Evolutionary conservation across 345 rosid species (phyloP), one percentile per base, ranked within the genome.

Genomic region (Eucalyptus melliodora): DNA sequence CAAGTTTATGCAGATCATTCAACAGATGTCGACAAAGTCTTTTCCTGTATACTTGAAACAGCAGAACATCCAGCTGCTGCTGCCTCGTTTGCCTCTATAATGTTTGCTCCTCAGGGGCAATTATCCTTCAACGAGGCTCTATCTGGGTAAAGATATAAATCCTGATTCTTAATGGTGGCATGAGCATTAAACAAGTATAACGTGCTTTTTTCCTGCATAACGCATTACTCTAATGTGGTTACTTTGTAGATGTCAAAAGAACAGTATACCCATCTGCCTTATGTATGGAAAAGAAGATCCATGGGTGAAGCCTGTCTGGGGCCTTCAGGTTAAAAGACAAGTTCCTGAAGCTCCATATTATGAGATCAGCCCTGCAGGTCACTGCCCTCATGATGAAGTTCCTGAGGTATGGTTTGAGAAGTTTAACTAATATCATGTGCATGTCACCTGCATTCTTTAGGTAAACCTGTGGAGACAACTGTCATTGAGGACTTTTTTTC

Each of bases 321-420:
- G 97, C 53, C 95, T 90, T 90, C 92, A 91, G 93, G 97, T 97
- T 89, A 98, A 98, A 93, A 92, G 83, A 65, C 96, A 94, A 91
- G 88, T 96, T 15, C 97, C 98, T 15, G 95, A 95, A 86, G 95
- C 98, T 88, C 96, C 97, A 30, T 97, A 95, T 92, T 98, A 98
- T 30, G 97, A 97, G 91, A 96, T 98, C 93, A 98, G 98, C 92
- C 99, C 99, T 21, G 99, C 99, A 9, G 99, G 99, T 89, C 99
- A 98, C 92, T 98, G 99, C 94, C 99, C 99, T 88, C 99, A 98
- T 82, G 99, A 98, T 88, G 99, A 98, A 96, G 98, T 98, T 91
- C 98, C 99, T 21, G 99, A 98, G 99, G 99, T 97, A 93, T 40
- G 47, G 47, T 77, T 77, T 40, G 24, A 17, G 40, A 77, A 77